A percentile compares a stretch with the other conserved stretches of the same genome.
Conservation (phyloP, 257 asterid species). For the Linderniella brevidens region DNA sequence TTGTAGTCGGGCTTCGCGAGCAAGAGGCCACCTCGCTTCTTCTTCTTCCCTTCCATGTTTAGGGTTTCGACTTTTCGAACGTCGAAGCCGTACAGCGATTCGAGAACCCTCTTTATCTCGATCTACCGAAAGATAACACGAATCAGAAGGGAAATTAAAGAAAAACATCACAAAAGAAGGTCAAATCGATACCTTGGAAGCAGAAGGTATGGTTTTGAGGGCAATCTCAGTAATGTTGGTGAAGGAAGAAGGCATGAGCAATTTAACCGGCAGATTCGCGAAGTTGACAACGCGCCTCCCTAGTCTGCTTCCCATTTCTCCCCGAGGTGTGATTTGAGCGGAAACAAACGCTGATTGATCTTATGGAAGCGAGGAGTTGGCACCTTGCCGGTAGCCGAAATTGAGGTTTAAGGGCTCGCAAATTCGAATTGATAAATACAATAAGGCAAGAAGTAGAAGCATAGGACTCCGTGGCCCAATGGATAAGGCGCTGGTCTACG, state of each 20-base stretch:
- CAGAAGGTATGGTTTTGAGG: constrained; percentile 89
- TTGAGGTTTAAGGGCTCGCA: too few relatives aligned
- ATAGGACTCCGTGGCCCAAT: constrained; percentile 67
- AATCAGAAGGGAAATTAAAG: not conserved
- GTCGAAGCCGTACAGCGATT: constrained; percentile 80
- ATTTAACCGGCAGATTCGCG: constrained; percentile 76
- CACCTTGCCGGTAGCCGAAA: too few relatives aligned
- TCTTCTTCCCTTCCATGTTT: constrained; percentile 94
- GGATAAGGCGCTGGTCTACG: constrained; percentile 99
- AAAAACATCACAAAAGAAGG: not conserved
- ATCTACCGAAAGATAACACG: constrained; percentile 32
- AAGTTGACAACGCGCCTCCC: constrained; percentile 72
- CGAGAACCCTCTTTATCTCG: constrained; percentile 87
- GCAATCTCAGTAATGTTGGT: constrained; percentile 75
- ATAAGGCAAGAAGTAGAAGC: too few relatives aligned
- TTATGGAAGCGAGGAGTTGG: too few relatives aligned
- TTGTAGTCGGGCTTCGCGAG: constrained; percentile 70
- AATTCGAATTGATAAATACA: too few relatives aligned
- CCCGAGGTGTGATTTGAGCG: too few relatives aligned
- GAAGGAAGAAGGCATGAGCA: constrained; percentile 81
- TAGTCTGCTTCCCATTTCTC: constrained; percentile 10
- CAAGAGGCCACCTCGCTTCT: constrained; percentile 68
- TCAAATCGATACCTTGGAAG: constrained; percentile 47
- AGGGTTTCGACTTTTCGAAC: constrained; percentile 78
- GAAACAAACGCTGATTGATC: too few relatives aligned